Conservation (phyloP, 2,329 filamentous ascomycete genomes). For the Paramyrothecium roridum region DNA sequence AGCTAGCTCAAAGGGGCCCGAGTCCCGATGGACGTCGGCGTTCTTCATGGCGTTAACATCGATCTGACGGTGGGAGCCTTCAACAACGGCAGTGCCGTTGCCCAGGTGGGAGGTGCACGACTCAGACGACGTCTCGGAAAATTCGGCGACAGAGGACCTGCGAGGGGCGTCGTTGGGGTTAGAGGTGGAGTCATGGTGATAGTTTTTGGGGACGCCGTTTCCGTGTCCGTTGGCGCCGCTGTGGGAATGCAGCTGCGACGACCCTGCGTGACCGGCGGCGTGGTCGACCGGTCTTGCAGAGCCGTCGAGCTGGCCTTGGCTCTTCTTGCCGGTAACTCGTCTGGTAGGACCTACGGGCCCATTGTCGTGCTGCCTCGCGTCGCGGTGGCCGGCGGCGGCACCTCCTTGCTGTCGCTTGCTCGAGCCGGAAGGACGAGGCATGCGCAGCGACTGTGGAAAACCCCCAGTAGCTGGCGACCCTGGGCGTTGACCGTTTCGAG, state of each 20-base stretch:
- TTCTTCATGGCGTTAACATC: constrained; percentile 69
- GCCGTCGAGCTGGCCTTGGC: constrained; percentile 40
- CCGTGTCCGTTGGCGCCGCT: constrained; percentile 27
- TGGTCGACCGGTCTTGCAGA: constrained; percentile 30
- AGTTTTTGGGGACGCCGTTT: constrained; percentile 31
- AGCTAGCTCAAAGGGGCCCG: constrained; percentile 72
- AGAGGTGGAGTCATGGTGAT: constrained; percentile 28
- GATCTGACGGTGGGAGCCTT: constrained; percentile 60
- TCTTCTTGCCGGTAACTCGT: constrained; percentile 39
- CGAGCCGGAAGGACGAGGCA: constrained; percentile 59
- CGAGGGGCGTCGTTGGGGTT: constrained; percentile 36
- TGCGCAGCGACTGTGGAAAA: constrained; percentile 38
- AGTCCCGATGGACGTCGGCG: constrained; percentile 64
- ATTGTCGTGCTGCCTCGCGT: constrained; percentile 75
- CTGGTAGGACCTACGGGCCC: constrained; percentile 65
- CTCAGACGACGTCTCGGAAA: constrained; percentile 54
- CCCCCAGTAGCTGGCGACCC: constrained; percentile 32
- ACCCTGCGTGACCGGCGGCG: constrained; percentile 24
- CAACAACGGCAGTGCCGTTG: constrained; percentile 30
- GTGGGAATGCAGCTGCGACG: constrained; percentile 18
- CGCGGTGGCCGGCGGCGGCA: constrained; percentile 61
- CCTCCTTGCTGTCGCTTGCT: constrained; percentile 61
- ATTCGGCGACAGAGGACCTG: constrained; percentile 47
- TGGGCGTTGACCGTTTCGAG: constrained; percentile 20
- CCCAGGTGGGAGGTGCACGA: constrained; percentile 40